Base-by-base conservation (phyloP, 2,329 filamentous ascomycete genomes). In the Epichloe scottii region DNA sequence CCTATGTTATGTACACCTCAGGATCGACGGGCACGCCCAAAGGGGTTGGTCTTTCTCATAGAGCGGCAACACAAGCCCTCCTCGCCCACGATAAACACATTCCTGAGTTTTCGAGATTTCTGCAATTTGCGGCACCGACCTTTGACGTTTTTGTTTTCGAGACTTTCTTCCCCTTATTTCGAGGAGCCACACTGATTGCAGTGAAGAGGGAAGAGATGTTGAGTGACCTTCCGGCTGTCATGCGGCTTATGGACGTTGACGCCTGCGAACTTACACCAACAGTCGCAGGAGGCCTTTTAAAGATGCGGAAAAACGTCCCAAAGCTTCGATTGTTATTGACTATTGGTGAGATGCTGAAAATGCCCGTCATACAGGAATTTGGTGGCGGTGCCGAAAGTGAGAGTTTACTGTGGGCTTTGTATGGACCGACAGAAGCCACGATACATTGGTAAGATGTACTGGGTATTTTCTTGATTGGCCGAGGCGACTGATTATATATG, bases 71-170 rank as follows among this genome's bases (percentile, higher is more conserved):
- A 0, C 90, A 95, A 64, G 88, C 86, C 51, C 68, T 96, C 7
- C 74, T 95, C 42, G 87, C 88, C 2, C 90, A 96, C 62, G 76
- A 94, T 60, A 74, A 71, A 45, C 81, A 90, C 58, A 83, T 96
- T 40, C 90, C 90, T 2, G 39, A 49, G 0, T 95, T 95, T 62
- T 72, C 73, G 15, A 79, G 89, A 44, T 95, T 96, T 63, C 76
- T 96, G 1, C 90, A 96, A 63, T 95, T 95, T 64, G 90, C 90
- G 4, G 85, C 89, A 3, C 88, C 90, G 1, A 95, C 89, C 0
- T 96, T 96, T 63, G 90, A 96, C 65, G 90, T 96, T 7, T 95
- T 88, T 0, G 84, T 95, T 5, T 96, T 96, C 63, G 90, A 96
- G 63, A 90, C 94, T 6, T 95, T 95, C 73, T 95, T 95, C 57